phyloP scores from a whole-genome alignment of 768 basidiomycete species.

The Hortiboletus campestris region DNA sequence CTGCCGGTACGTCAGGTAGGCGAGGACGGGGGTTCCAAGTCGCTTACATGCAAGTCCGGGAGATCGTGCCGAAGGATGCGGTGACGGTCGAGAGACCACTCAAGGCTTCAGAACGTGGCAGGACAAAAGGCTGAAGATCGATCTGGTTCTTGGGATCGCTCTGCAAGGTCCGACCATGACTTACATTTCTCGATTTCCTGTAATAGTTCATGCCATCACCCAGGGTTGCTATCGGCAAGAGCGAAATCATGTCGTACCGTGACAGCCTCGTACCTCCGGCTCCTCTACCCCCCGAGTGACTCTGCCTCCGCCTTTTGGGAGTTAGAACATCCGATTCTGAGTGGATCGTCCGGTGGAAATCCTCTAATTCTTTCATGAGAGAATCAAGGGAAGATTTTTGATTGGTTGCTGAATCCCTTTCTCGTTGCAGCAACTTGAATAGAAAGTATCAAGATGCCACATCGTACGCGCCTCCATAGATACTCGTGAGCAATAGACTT shows the following conservation, averaged over 20 bases:
- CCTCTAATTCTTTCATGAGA: conserved; percentile 10
- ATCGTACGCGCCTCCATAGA: background rate
- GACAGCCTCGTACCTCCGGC: background rate
- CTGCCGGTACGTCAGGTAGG: conserved; percentile 4
- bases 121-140: background rate
- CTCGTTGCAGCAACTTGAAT: conserved; percentile 12
- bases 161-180: background rate
- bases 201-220: background rate
- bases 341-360: background rate
- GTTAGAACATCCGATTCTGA: background rate
- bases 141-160: background rate
- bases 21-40: background rate
- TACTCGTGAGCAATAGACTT: background rate
- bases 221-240: background rate
- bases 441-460: background rate
- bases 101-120: background rate
- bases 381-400: conserved; percentile 12
- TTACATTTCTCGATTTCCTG: conserved; percentile 12
- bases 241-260: conserved; percentile 1
- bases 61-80: conserved; percentile 2
- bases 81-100: conserved; percentile 3
- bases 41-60: conserved; percentile 7
- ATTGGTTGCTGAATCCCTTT: conserved; percentile 1
- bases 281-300: background rate
- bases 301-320: background rate